These are phyloP conservation scores for Raphanus sativus DNA, from an alignment of 345 rosid species.

Conservation along the genomic window DNA sequence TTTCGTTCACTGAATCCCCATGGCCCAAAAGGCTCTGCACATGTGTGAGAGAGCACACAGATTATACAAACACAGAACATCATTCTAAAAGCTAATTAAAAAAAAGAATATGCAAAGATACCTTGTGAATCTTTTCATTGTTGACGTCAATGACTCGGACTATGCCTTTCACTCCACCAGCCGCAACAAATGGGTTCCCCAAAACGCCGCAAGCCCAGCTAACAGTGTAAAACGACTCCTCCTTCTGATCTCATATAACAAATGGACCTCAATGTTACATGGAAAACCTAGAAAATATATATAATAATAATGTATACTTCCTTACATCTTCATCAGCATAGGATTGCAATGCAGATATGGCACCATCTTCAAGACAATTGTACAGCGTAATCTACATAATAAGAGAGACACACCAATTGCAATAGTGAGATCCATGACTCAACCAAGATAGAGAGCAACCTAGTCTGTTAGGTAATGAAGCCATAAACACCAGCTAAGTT, in stretches of 20 bases:
- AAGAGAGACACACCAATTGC: background rate
- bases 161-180: constrained; percentile 94
- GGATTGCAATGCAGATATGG: constrained; percentile 80
- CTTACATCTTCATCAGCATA: constrained; percentile 95
- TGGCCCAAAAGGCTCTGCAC: constrained; percentile 96
- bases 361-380: constrained; percentile 93
- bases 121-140: constrained; percentile 86
- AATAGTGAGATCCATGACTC: background rate
- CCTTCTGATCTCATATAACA: constrained; percentile 80
- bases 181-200: constrained; percentile 71
- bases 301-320: constrained; percentile 1
- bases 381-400: constrained; percentile 75
- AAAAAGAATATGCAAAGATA: constrained; percentile 24
- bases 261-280: constrained; percentile 25
- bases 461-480: background rate
- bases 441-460: background rate
- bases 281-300: constrained; percentile 10
- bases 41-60: constrained; percentile 6
- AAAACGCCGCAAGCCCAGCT: constrained; percentile 85
- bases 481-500: background rate
- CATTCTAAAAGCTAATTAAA: constrained; percentile 1
- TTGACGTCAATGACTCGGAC: constrained; percentile 86
- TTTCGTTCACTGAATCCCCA: constrained; percentile 96
- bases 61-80: constrained; percentile 14
- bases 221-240: constrained; percentile 91